phyloP scores from a whole-genome alignment of 192 early-diverging fungal species.

The Funneliformis mosseae region DNA sequence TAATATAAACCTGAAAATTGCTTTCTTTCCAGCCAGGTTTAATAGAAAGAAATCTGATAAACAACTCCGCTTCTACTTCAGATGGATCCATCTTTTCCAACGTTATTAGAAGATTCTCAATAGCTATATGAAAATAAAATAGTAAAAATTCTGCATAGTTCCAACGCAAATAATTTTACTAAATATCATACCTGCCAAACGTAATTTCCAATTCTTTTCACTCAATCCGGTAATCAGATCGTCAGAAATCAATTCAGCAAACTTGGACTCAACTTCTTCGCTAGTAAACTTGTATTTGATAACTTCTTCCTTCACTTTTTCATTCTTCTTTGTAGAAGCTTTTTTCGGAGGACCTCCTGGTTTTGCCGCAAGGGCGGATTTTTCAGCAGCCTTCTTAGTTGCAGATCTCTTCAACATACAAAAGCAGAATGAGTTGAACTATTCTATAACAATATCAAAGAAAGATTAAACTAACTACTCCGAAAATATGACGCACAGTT shows the following conservation, averaged over 20 bases:
- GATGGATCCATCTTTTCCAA: conserved; percentile 56
- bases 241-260: conserved; percentile 64
- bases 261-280: conserved; percentile 70
- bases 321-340: conserved; percentile 40
- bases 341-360: conserved; percentile 30
- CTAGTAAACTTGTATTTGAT: conserved; percentile 71
- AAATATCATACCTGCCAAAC: conserved; percentile 67
- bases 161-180: not conserved
- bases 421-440: not conserved
- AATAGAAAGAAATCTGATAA: conserved; percentile 76
- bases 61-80: conserved; percentile 76
- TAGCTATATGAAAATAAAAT: conserved; percentile 42
- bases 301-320: conserved; percentile 52
- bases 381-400: conserved; percentile 28
- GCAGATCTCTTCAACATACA: conserved; percentile 15
- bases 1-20: conserved; percentile 80
- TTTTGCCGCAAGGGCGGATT: conserved; percentile 35
- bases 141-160: not conserved
- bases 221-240: conserved; percentile 62
- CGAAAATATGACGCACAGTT: conserved; percentile 13
- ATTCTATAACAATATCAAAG: not conserved
- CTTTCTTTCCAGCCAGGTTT: conserved; percentile 97
- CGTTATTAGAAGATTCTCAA: conserved; percentile 73
- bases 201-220: conserved; percentile 84
- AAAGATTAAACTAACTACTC: not conserved